Evolutionary conservation across 225 moss, liverwort and hornwort genomes (phyloP).

Genomic region (Pleurozium schreberi): DNA sequence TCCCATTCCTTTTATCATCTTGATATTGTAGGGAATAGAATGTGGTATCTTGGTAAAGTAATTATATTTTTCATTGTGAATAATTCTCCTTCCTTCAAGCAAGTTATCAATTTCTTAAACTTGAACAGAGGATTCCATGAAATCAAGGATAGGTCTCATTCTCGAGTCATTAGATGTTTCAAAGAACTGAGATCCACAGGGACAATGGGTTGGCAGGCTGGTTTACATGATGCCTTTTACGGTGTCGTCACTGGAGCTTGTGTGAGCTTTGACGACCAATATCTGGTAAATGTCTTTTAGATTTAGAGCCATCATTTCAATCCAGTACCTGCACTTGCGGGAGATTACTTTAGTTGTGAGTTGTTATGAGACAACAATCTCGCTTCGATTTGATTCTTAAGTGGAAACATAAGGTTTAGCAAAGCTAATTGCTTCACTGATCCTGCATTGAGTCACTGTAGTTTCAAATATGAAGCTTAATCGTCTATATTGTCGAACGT

Average conservation of each 20-base stretch:
- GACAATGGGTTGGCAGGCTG: constrained; percentile 35
- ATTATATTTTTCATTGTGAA: background rate
- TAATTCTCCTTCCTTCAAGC: background rate
- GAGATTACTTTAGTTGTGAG: background rate
- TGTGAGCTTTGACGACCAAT: constrained; percentile 77
- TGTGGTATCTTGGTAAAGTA: background rate
- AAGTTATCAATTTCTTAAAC: background rate
- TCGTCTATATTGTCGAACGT: background rate
- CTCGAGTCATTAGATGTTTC: background rate
- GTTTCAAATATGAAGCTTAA: background rate
- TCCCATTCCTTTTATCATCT: background rate
- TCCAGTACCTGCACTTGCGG: background rate
- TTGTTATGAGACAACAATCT: background rate
- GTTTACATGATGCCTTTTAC: constrained; percentile 86
- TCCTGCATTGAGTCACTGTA: background rate
- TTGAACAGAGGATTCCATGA: background rate
- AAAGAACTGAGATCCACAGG: background rate
- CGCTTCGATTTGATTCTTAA: background rate
- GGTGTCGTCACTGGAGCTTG: constrained; percentile 81
- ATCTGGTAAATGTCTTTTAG: constrained; percentile 36
- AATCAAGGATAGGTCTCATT: background rate
- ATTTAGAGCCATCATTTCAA: background rate
- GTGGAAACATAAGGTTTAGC: background rate
- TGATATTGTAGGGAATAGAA: background rate
- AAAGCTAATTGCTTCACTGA: background rate